These are phyloP conservation scores for Rhinocladiella similis DNA, from an alignment of 2,329 filamentous ascomycete genomes.

Conservation along the genomic window DNA sequence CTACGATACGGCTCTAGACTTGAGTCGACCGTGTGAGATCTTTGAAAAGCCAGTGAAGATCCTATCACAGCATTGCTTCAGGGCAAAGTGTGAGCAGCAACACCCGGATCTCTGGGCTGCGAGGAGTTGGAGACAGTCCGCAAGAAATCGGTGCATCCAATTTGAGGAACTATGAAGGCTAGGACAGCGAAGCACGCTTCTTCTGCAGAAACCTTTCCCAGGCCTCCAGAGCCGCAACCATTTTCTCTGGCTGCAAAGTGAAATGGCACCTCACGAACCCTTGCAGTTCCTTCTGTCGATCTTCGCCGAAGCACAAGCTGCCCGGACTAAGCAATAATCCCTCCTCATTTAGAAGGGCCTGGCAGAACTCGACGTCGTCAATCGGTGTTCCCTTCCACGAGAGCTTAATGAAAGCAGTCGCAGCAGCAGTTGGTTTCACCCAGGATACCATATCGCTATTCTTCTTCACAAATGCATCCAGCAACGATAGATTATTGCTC, in stretches of 20 bases:
- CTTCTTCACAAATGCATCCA: conserved; percentile 66
- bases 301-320: conserved; percentile 66
- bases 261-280: conserved; percentile 26
- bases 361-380: conserved; percentile 71
- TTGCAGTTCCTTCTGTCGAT: conserved; percentile 9
- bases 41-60: no score
- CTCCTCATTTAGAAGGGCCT: conserved; percentile 64
- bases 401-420: conserved; percentile 75
- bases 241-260: conserved; percentile 12
- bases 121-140: no score
- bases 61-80: no score
- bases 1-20: no score
- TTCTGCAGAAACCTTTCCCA: conserved; percentile 17
- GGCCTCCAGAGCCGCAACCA: conserved; percentile 15
- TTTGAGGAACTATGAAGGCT: neutral
- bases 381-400: conserved; percentile 57
- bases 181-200: neutral
- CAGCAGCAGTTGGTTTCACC: conserved; percentile 74
- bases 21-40: no score
- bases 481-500: conserved; percentile 62
- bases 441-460: conserved; percentile 61
- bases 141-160: no score
- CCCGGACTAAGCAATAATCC: conserved; percentile 77
- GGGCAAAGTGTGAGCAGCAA: no score
- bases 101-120: no score